Evolutionary conservation across 2,329 filamentous ascomycete genomes (phyloP).

Genomic region (Monilinia polystroma): DNA sequence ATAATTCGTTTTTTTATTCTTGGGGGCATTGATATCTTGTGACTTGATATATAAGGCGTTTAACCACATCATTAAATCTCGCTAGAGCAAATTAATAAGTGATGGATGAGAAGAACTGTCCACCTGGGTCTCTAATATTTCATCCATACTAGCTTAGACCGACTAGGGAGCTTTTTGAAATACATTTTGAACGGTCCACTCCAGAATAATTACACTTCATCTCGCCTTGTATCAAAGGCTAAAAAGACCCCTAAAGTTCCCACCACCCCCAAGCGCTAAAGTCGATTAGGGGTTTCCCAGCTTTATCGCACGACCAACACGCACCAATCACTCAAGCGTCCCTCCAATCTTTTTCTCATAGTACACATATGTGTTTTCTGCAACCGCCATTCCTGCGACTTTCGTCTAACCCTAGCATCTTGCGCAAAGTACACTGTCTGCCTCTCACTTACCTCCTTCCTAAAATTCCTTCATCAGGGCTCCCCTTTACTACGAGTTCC

Average conservation of each 20-base stretch:
- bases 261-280: neutral
- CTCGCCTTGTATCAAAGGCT: neutral
- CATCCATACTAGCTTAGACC: neutral
- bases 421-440: neutral
- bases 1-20: constrained; percentile 20
- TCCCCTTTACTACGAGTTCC: too few relatives aligned
- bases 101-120: neutral
- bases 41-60: neutral
- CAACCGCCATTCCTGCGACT: constrained; percentile 9
- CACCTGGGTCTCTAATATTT: neutral
- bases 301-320: constrained; percentile 13
- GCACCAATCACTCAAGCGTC: constrained; percentile 9
- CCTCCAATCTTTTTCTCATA: neutral
- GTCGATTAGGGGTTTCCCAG: constrained; percentile 17
- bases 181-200: neutral
- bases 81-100: neutral
- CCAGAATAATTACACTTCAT: neutral
- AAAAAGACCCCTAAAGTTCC: neutral
- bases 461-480: neutral
- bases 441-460: too few relatives aligned
- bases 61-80: neutral
- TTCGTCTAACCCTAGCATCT: neutral
- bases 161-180: neutral
- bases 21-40: neutral
- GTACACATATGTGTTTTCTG: constrained; percentile 22